A percentile compares a stretch with the other conserved stretches of the same genome.
phyloP scores from a whole-genome alignment of 1,284 basidiomycete genomes.

The Agaricales sp. region DNA sequence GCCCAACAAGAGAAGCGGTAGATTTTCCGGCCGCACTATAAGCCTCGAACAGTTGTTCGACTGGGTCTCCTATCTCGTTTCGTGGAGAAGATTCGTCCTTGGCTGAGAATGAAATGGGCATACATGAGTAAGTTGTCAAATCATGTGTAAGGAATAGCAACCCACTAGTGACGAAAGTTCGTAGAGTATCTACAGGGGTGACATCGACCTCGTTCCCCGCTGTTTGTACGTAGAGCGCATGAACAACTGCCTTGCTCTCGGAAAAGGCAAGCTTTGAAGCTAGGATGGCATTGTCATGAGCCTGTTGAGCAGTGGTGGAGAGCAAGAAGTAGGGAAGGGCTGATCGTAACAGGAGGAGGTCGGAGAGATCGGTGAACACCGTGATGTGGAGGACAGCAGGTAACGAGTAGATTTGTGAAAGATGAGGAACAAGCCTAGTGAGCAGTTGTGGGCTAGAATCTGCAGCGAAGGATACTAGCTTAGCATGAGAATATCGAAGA shows the following conservation, averaged over 20 bases:
- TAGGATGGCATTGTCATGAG: constrained; percentile 67
- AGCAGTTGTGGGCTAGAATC: constrained; percentile 32
- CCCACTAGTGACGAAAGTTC: constrained; percentile 44
- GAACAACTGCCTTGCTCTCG: constrained; percentile 61
- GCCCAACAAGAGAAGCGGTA: constrained; percentile 50
- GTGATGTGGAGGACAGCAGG: constrained; percentile 47
- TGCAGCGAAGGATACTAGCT: constrained; percentile 45
- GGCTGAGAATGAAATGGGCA: constrained; percentile 7
- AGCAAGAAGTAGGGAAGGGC: constrained; percentile 52
- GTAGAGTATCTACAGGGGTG: constrained; percentile 45
- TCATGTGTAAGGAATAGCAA: background rate
- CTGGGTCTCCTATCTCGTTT: constrained; percentile 15
- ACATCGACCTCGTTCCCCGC: constrained; percentile 31
- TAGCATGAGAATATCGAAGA: constrained; percentile 26
- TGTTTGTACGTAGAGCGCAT: constrained; percentile 55
- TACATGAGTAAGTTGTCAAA: too few species aligned
- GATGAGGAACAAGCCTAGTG: constrained; percentile 44
- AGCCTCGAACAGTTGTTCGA: constrained; percentile 31
- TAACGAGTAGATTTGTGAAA: constrained; percentile 40
- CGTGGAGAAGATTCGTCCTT: constrained; percentile 7
- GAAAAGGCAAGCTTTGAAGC: constrained; percentile 56
- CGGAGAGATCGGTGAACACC: constrained; percentile 40
- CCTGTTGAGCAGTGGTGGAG: constrained; percentile 53
- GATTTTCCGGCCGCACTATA: constrained; percentile 58
- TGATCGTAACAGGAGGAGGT: constrained; percentile 46